Base-by-base conservation (phyloP, 306 rosid genomes). In the Corylus avellana region DNA sequence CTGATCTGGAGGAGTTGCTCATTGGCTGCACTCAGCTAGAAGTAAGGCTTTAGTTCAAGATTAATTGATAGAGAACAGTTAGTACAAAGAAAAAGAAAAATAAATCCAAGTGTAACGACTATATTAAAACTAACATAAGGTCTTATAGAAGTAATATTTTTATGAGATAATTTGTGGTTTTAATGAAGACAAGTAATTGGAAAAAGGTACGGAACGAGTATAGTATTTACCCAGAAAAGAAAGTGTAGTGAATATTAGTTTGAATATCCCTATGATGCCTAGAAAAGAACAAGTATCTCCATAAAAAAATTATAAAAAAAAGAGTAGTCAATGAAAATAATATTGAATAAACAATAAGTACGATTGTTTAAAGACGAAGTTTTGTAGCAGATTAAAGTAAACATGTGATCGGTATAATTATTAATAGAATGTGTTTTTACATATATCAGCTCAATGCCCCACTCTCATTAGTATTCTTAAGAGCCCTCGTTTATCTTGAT, bases 1-100 rank as follows among this genome's bases (percentile, higher is more conserved):
- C 94, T 61, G 97, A 95, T 90, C 87, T 95, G 85, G 91, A 91
- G 83, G 98, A 91, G 80, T 90, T 95, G 76, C 98, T 95, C 66
- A 25, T 73, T 71, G 96, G 98, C 81, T 95, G 98, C 89, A 70
- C 88, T 72, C 90, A 78, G 10, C 91, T 95, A 84, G 96, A 95
- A 90, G 98, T 95, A 95, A 92, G 98, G 35, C 82, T 71, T 67
- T 50, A 78, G 61, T 29, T 51, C 67, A 61, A 48, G 64, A 67
- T 47, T 72, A 61, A 53, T 58, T 44, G 69, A 77, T 18, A 67
- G 29, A 51, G 54, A 58, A 25, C 20, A 77, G 2, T 68, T 57
- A 35, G 17, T 76, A 76, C 44, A 55, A 55, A 7, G 46, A 42
- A 4, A 18, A 20, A 55, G 16, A 59, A 54, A 59, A 20, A 14